Percentiles rank a stretch among this genome's conserved stretches.
Evolutionary conservation across 2,329 filamentous ascomycete species (phyloP).

Genomic region (Fusarium fujikuroi): DNA sequence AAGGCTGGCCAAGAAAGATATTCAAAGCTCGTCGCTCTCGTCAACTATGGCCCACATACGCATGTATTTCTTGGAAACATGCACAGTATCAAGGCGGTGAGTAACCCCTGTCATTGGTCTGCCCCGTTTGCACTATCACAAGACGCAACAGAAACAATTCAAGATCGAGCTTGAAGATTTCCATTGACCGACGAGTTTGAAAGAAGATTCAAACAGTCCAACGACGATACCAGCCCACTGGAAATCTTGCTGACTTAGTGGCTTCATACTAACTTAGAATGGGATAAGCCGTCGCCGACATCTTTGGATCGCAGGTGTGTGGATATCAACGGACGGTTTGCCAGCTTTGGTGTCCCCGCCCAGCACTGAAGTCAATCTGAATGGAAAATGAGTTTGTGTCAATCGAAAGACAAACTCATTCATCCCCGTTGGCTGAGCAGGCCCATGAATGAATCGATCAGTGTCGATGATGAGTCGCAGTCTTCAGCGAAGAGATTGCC

Average conservation of each 20-base stretch:
- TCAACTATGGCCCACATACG: slow-evolving; percentile 22
- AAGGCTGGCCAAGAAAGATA: slow-evolving; percentile 25
- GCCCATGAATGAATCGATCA: slow-evolving; percentile 6
- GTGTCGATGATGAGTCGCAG: background rate
- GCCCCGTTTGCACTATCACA: background rate
- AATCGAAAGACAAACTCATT: slow-evolving; percentile 25
- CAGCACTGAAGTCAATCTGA: slow-evolving; percentile 25
- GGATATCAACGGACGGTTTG: slow-evolving; percentile 20
- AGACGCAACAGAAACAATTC: slow-evolving; percentile 1
- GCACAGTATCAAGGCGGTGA: slow-evolving; percentile 24
- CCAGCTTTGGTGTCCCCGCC: slow-evolving; percentile 16
- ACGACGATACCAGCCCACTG: slow-evolving; percentile 28
- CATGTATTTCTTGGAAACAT: slow-evolving; percentile 16
- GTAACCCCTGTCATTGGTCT: background rate
- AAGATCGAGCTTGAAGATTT: slow-evolving; percentile 1
- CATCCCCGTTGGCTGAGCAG: slow-evolving; percentile 18
- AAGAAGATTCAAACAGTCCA: slow-evolving; percentile 6
- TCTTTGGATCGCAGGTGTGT: slow-evolving; percentile 35
- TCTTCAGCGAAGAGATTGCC: slow-evolving; percentile 2
- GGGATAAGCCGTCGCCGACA: slow-evolving; percentile 24
- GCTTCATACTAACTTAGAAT: slow-evolving; percentile 34
- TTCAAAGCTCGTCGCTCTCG: slow-evolving; percentile 27
- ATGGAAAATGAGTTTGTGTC: slow-evolving; percentile 29
- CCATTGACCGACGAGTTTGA: slow-evolving; percentile 8
- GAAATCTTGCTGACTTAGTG: slow-evolving; percentile 32